Evolutionary conservation across 2,329 filamentous ascomycete species (phyloP).

Genomic region (Celoporthe dispersa): DNA sequence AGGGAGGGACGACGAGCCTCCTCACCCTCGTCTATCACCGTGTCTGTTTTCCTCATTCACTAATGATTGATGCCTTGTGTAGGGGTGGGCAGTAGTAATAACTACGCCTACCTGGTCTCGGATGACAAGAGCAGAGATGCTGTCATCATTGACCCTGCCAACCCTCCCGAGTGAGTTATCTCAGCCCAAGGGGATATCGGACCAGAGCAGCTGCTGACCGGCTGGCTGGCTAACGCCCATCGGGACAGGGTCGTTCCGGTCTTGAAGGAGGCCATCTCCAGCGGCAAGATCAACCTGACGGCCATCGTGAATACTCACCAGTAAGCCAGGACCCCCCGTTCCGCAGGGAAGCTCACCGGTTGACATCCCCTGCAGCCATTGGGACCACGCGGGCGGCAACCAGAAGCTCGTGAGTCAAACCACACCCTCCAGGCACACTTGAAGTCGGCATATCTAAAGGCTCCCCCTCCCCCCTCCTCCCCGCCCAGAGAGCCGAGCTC

Average conservation of each 20-base stretch:
- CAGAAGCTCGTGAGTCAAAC: constrained; percentile 67
- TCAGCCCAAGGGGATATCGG: neutral
- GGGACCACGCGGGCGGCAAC: constrained; percentile 94
- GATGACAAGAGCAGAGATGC: constrained; percentile 80
- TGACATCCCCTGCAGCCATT: constrained; percentile 65
- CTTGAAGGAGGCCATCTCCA: constrained; percentile 73
- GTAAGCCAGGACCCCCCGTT: constrained; percentile 56
- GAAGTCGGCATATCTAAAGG: neutral
- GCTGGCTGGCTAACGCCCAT: constrained; percentile 1
- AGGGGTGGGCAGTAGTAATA: constrained; percentile 80
- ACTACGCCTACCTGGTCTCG: constrained; percentile 83
- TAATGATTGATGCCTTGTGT: constrained; percentile 2
- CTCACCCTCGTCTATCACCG: neutral
- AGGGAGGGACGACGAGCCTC: neutral
- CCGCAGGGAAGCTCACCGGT: neutral
- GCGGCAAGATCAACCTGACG: constrained; percentile 77
- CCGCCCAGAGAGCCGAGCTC: constrained; percentile 45
- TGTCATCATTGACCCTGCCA: constrained; percentile 79
- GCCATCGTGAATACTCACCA: constrained; percentile 97
- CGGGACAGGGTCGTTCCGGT: constrained; percentile 59
- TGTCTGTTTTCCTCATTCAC: neutral
- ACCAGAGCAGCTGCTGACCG: neutral
- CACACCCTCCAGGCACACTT: too few species aligned
- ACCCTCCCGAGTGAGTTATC: constrained; percentile 71
- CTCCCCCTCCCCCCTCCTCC: neutral